Evolutionary conservation across 495 filamentous ascomycete species (phyloP).

Genomic region (Penicillium mononematosum): DNA sequence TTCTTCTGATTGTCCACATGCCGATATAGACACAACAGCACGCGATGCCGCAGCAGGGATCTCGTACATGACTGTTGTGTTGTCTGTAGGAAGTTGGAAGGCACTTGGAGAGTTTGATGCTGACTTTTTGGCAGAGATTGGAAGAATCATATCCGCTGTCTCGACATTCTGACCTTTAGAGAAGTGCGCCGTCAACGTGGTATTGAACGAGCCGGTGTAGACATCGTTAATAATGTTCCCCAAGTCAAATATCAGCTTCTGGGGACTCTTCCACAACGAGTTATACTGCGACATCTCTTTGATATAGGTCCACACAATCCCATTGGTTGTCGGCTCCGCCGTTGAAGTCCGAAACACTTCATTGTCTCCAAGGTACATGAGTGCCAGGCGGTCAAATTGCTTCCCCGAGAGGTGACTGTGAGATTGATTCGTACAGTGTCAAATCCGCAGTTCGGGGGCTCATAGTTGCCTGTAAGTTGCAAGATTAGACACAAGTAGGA

Average conservation of each 20-base stretch:
- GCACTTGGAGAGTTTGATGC: neutral
- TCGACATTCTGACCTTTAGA: neutral
- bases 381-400: slow-evolving; percentile 77
- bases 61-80: slow-evolving; percentile 52
- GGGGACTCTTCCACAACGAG: neutral
- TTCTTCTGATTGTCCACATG: slow-evolving; percentile 74
- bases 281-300: neutral
- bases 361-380: slow-evolving; percentile 77
- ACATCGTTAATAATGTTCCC: neutral
- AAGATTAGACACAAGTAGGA: neutral
- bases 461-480: slow-evolving; percentile 55
- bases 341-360: slow-evolving; percentile 88
- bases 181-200: neutral
- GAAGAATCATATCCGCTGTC: neutral
- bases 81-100: slow-evolving; percentile 51
- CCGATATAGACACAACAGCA: slow-evolving; percentile 73
- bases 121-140: neutral
- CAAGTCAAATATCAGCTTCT: neutral
- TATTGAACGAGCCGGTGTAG: neutral
- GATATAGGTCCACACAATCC: neutral
- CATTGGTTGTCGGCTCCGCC: slow-evolving; percentile 64
- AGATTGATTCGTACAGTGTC: slow-evolving; percentile 81
- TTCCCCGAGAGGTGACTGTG: slow-evolving; percentile 68
- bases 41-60: slow-evolving; percentile 63
- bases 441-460: slow-evolving; percentile 68